Conservation (phyloP, 2,329 filamentous ascomycete genomes). For the Penicillium sp. region DNA sequence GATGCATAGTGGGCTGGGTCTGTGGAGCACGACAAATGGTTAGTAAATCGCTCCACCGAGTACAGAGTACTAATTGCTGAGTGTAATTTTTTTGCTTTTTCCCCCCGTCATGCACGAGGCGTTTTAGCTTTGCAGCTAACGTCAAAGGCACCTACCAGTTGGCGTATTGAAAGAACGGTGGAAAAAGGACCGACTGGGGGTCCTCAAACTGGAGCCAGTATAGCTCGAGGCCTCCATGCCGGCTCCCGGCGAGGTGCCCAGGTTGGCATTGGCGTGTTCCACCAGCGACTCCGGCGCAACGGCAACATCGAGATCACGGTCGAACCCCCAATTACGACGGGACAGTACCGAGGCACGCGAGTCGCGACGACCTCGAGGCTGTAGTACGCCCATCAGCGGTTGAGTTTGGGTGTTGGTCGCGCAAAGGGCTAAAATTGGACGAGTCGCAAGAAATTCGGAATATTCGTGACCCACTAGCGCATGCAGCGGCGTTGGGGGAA, state of each 20-base stretch:
- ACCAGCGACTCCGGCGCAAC: conserved; percentile 29
- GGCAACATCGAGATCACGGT: conserved; percentile 26
- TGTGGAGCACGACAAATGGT: conserved; percentile 49
- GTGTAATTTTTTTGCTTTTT: neutral
- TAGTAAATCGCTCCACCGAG: conserved; percentile 21
- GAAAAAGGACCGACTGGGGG: conserved; percentile 50
- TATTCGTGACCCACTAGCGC: conserved; percentile 25
- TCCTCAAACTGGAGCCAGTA: conserved; percentile 41
- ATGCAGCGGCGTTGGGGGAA: conserved; percentile 26
- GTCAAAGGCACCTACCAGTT: conserved; percentile 37
- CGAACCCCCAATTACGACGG: conserved; percentile 28
- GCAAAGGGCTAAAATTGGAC: conserved; percentile 13
- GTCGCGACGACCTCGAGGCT: conserved; percentile 36
- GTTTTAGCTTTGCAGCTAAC: neutral
- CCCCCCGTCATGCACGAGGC: neutral
- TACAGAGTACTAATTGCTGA: neutral
- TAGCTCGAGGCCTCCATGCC: conserved; percentile 36
- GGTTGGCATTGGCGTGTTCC: conserved; percentile 35
- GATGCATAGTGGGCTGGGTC: conserved; percentile 75
- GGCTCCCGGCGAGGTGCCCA: conserved; percentile 34
- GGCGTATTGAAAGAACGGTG: conserved; percentile 50
- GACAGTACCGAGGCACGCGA: conserved; percentile 34
- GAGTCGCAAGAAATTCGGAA: conserved; percentile 16
- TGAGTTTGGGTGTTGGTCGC: conserved; percentile 7
- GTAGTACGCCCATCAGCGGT: conserved; percentile 34